phyloP scores from a whole-genome alignment of 768 basidiomycete species.

The Serpula lacrymans region DNA sequence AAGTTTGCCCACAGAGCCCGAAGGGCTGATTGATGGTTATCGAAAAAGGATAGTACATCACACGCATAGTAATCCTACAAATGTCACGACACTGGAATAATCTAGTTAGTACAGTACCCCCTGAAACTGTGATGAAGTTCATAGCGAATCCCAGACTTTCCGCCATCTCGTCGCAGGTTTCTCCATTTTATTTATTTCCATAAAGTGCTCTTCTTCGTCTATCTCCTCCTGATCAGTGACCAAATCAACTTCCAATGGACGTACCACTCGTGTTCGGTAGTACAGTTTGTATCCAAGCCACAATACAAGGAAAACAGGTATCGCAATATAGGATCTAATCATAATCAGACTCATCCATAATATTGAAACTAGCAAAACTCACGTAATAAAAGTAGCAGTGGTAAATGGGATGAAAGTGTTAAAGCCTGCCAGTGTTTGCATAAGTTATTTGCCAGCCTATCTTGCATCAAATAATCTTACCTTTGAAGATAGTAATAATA shows the following conservation, averaged over 20 bases:
- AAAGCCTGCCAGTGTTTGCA: slow-evolving; percentile 24
- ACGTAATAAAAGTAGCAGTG: slow-evolving; percentile 58
- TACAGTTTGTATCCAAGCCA: slow-evolving; percentile 35
- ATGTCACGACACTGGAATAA: too few species aligned
- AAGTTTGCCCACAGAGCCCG: too few species aligned
- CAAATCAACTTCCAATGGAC: slow-evolving; percentile 54
- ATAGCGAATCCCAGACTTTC: slow-evolving; percentile 22
- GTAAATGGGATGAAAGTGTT: slow-evolving; percentile 44
- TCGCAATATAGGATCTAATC: slow-evolving; percentile 25
- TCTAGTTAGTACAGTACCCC: too few species aligned
- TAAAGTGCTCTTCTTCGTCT: slow-evolving; percentile 52
- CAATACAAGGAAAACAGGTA: slow-evolving; percentile 32
- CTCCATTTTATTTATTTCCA: slow-evolving; percentile 36
- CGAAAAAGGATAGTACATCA: too few species aligned
- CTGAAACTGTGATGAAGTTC: too few species aligned
- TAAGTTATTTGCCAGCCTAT: slow-evolving; percentile 41
- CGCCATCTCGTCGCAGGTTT: slow-evolving; percentile 17
- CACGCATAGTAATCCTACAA: too few species aligned
- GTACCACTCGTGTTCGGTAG: slow-evolving; percentile 32
- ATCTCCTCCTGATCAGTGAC: slow-evolving; percentile 55
- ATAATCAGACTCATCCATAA: too few species aligned
- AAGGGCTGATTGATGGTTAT: too few species aligned
- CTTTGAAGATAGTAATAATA: slow-evolving; percentile 60
- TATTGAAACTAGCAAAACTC: slow-evolving; percentile 18
- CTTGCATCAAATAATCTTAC: slow-evolving; percentile 40